These are phyloP conservation scores for Blastomyces gilchristii DNA, from an alignment of 2,329 filamentous ascomycete species.

Conservation along the genomic window DNA sequence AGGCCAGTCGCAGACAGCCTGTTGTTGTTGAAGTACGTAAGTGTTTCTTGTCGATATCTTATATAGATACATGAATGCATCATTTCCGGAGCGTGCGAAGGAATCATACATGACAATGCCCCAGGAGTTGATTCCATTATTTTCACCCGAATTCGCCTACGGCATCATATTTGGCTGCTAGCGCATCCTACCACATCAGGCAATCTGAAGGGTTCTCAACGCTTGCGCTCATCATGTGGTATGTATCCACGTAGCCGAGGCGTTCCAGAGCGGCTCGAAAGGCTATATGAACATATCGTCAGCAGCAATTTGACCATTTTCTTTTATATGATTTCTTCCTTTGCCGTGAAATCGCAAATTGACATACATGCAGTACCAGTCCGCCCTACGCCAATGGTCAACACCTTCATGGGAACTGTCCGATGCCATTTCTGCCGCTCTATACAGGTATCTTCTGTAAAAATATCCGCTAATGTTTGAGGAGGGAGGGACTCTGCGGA, in stretches of 20 bases:
- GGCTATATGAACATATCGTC: slow-evolving; percentile 31
- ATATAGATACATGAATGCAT: neutral
- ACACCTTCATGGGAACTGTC: slow-evolving; percentile 60
- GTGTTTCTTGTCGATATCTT: neutral
- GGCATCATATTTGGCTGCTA: slow-evolving; percentile 53
- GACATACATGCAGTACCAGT: slow-evolving; percentile 59
- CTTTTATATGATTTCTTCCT: neutral
- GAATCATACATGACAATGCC: slow-evolving; percentile 44
- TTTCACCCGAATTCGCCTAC: slow-evolving; percentile 53
- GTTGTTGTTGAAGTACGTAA: slow-evolving; percentile 18
- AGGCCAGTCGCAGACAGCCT: slow-evolving; percentile 59
- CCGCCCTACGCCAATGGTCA: slow-evolving; percentile 58
- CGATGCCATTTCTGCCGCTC: slow-evolving; percentile 56
- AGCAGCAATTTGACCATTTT: slow-evolving; percentile 11
- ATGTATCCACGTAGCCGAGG: slow-evolving; percentile 57
- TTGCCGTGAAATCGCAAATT: neutral
- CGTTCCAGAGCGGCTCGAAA: slow-evolving; percentile 56
- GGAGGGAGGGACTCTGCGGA: slow-evolving; percentile 29
- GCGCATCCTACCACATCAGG: slow-evolving; percentile 60
- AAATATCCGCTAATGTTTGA: slow-evolving; percentile 38
- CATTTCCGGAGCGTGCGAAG: slow-evolving; percentile 4
- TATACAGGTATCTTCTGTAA: slow-evolving; percentile 58
- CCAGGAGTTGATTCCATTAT: slow-evolving; percentile 60
- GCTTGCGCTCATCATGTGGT: slow-evolving; percentile 63
- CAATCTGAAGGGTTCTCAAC: slow-evolving; percentile 59